Evolutionary conservation across 192 early-diverging fungal genomes (phyloP).

Genomic region (Coemansia umbellata): DNA sequence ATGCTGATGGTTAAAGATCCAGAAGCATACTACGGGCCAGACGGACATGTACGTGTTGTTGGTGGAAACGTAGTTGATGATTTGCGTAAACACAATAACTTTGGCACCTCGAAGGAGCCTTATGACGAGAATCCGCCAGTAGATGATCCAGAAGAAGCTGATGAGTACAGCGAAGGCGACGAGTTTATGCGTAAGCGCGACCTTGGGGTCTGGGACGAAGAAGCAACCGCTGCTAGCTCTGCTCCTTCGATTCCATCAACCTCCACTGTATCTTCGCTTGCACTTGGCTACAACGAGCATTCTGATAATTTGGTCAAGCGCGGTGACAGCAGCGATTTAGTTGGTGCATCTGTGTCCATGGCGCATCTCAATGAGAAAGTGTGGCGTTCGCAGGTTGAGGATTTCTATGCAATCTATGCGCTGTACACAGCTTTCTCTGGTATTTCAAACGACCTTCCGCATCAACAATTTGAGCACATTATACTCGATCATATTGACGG

Average conservation of each 20-base stretch:
- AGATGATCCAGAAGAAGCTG: conserved; percentile 42
- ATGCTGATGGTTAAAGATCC: conserved; percentile 51
- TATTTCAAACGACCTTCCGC: conserved; percentile 25
- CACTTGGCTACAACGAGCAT: not conserved
- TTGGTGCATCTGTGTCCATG: conserved; percentile 33
- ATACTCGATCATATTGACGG: conserved; percentile 44
- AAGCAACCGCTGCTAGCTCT: conserved; percentile 16
- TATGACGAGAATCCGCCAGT: conserved; percentile 50
- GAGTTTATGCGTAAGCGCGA: conserved; percentile 52
- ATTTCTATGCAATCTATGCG: conserved; percentile 38
- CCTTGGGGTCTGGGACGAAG: conserved; percentile 15
- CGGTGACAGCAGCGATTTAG: conserved; percentile 10
- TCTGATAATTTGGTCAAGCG: conserved; percentile 8
- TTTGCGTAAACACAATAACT: conserved; percentile 42
- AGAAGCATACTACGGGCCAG: conserved; percentile 40
- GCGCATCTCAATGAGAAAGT: conserved; percentile 26
- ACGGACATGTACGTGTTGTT: conserved; percentile 41
- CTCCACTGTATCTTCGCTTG: not conserved
- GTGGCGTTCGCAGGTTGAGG: conserved; percentile 44
- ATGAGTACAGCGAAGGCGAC: conserved; percentile 47
- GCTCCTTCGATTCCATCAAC: conserved; percentile 1
- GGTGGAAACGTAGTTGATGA: conserved; percentile 45
- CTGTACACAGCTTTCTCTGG: conserved; percentile 35
- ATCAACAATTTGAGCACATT: conserved; percentile 41
- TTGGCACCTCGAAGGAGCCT: conserved; percentile 32